Evolutionary conservation across 495 filamentous ascomycete genomes (phyloP).

Genomic region (Penicillium tannophilum): DNA sequence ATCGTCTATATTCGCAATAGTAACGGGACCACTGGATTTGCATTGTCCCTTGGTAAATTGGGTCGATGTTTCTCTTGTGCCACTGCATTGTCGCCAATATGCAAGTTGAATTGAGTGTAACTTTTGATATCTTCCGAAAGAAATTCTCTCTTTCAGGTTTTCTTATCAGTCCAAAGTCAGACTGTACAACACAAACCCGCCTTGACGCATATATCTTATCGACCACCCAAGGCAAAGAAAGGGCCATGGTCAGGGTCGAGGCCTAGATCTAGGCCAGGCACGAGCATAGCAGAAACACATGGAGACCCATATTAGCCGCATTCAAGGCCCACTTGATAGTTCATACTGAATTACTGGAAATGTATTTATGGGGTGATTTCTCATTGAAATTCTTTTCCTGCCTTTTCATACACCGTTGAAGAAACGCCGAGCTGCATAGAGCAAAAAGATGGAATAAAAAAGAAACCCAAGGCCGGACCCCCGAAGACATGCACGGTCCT

Average conservation of each 20-base stretch:
- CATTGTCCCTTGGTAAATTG: background rate
- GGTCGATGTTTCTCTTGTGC: background rate
- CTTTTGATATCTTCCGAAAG: background rate
- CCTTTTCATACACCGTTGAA: constrained; percentile 50
- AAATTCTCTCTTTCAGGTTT: no score
- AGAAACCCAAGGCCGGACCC: constrained; percentile 47
- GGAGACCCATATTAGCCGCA: constrained; percentile 4
- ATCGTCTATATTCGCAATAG: constrained; percentile 14
- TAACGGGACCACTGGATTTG: background rate
- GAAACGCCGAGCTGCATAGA: constrained; percentile 49
- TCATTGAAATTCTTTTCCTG: constrained; percentile 41
- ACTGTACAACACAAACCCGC: no score
- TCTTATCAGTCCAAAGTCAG: no score
- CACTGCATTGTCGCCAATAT: background rate
- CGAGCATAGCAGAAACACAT: constrained; percentile 8
- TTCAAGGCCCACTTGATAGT: constrained; percentile 8
- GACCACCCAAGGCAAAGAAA: no score
- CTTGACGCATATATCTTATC: no score
- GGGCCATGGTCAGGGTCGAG: background rate
- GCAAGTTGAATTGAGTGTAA: background rate
- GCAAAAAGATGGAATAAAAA: constrained; percentile 42
- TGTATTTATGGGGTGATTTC: constrained; percentile 25
- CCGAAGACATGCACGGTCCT: constrained; percentile 49
- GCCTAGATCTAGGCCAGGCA: background rate
- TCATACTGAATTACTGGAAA: background rate